phyloP scores from a whole-genome alignment of 129 eudicot species.

The Centaurea solstitialis region DNA sequence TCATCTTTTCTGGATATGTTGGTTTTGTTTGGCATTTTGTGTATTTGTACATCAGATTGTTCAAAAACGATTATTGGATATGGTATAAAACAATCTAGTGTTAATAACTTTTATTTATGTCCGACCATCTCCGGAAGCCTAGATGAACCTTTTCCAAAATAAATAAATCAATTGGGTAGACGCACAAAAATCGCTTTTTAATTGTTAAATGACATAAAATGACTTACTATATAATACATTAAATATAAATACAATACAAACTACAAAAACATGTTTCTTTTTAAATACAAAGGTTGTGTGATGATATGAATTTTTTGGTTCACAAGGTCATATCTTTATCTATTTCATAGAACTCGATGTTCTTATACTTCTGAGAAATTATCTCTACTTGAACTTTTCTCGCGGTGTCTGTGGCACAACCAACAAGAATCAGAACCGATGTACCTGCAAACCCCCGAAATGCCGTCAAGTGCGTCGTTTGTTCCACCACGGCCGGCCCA shows the following conservation, averaged over 20 bases:
- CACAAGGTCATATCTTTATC: conserved; percentile 47
- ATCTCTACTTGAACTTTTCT: conserved; percentile 97
- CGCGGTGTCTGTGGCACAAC: conserved; percentile 98
- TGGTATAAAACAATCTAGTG: no score
- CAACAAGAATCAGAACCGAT: conserved; percentile 94
- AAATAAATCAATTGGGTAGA: no score
- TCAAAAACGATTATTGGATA: no score
- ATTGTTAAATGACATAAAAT: neutral
- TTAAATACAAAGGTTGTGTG: conserved; percentile 7
- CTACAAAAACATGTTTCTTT: neutral
- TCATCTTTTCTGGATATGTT: neutral
- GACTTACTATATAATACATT: conserved; percentile 2
- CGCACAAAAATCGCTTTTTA: neutral
- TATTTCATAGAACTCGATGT: conserved; percentile 85
- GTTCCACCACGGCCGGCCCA: conserved; percentile 94
- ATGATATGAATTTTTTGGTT: neutral
- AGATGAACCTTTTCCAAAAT: no score
- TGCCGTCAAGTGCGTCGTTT: conserved; percentile 90
- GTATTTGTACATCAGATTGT: no score
- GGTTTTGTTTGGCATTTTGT: no score
- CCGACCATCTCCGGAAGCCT: no score
- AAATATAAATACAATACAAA: conserved; percentile 19
- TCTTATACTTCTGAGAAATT: conserved; percentile 94
- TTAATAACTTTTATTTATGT: no score
- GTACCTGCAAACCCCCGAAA: conserved; percentile 98